These are phyloP conservation scores for Neolentinus lepideus DNA, from an alignment of 1,284 basidiomycete species.

Conservation along the genomic window DNA sequence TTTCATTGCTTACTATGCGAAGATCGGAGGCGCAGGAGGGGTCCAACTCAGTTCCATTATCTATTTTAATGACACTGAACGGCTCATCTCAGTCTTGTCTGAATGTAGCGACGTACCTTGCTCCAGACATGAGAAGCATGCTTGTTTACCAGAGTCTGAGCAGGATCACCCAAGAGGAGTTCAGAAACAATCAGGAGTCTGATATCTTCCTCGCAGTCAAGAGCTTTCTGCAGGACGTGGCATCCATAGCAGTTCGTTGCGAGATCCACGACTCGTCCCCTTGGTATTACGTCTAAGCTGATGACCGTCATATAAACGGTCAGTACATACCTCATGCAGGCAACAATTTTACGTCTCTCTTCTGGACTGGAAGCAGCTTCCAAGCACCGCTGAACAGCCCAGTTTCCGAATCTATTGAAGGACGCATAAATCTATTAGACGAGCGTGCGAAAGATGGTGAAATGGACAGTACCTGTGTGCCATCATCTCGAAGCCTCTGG, in stretches of 20 bases:
- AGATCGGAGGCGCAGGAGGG: constrained; percentile 75
- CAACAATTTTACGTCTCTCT: constrained; percentile 70
- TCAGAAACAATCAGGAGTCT: constrained; percentile 74
- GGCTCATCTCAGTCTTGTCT: not conserved
- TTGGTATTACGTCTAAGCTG: constrained; percentile 18
- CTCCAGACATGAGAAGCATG: constrained; percentile 86
- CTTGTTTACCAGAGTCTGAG: constrained; percentile 77
- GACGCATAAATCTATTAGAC: not conserved
- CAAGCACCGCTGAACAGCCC: constrained; percentile 79
- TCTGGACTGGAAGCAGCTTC: constrained; percentile 65
- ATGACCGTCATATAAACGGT: constrained; percentile 5
- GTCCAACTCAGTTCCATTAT: constrained; percentile 84
- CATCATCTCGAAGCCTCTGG: constrained; percentile 83
- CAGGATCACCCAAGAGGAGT: constrained; percentile 71
- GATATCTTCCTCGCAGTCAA: constrained; percentile 81
- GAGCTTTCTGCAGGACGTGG: constrained; percentile 80
- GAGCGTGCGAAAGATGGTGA: constrained; percentile 4
- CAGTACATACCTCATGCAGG: constrained; percentile 62
- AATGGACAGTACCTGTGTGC: constrained; percentile 53
- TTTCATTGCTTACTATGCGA: constrained; percentile 56
- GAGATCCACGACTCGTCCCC: constrained; percentile 74
- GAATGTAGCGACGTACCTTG: constrained; percentile 41
- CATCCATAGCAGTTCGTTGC: constrained; percentile 84
- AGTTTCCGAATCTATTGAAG: constrained; percentile 66
- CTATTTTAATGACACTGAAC: constrained; percentile 23